phyloP scores from a whole-genome alignment of 129 eudicot species.

The Dittrichia graveolens region DNA sequence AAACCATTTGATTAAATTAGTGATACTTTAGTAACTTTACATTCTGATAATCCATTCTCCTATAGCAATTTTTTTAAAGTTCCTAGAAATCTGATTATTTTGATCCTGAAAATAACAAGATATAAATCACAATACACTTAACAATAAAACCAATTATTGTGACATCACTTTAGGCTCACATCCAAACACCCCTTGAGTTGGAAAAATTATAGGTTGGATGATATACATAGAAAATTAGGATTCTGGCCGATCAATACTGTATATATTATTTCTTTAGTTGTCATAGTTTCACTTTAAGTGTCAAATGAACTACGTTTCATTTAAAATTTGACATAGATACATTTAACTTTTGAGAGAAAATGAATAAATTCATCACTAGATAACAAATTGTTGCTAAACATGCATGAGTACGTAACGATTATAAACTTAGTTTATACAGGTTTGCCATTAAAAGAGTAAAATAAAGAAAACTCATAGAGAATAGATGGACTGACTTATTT shows the following conservation, averaged over 20 bases:
- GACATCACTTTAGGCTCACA: slow-evolving; percentile 2
- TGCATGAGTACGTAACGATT: slow-evolving; percentile 5
- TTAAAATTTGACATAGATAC: not conserved
- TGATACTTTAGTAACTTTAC: not conserved
- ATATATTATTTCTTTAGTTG: not conserved
- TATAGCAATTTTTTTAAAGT: not conserved
- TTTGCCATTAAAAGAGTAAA: slow-evolving; percentile 8
- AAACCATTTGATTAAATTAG: not conserved
- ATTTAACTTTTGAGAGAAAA: not conserved
- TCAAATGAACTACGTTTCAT: not conserved
- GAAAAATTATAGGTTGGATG: not conserved
- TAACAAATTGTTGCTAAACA: not conserved
- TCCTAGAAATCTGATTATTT: slow-evolving; percentile 1
- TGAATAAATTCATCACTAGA: not conserved
- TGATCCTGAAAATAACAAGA: not conserved
- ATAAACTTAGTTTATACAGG: not conserved
- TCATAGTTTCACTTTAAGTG: not conserved
- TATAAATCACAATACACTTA: not conserved
- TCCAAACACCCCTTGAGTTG: not conserved
- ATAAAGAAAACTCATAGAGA: slow-evolving; percentile 9
- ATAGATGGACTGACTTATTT: slow-evolving; percentile 28
- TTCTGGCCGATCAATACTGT: no score
- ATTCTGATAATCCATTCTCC: not conserved
- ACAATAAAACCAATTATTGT: not conserved
- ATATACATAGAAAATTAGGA: no score